A percentile compares a stretch with the other conserved stretches of the same genome.
These are phyloP conservation scores for Houttuynia cordata DNA, from an alignment of 164 flowering plant species.

Conservation along the genomic window DNA sequence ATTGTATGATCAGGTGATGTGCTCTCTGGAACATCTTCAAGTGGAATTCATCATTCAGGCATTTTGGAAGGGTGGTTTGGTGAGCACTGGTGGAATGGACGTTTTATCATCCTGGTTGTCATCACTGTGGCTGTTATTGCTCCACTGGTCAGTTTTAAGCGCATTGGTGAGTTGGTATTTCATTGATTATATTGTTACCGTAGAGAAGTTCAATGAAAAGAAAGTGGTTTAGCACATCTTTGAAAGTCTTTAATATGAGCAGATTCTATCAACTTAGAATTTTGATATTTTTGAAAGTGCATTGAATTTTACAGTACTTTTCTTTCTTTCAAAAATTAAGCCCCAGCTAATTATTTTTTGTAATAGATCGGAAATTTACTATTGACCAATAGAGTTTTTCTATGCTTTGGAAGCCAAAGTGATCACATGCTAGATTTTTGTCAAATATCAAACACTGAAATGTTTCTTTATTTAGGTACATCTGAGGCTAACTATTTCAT, in stretches of 20 bases:
- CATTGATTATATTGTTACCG: no score
- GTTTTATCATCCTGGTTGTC: constrained; percentile 50
- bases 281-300: no score
- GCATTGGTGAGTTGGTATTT: constrained; percentile 43
- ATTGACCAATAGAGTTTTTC: no score
- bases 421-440: not conserved
- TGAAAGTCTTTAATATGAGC: no score
- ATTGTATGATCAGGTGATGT: constrained; percentile 55
- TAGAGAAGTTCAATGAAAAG: no score
- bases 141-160: constrained; percentile 73
- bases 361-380: no score
- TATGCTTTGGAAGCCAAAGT: not conserved
- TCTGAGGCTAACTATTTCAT: not conserved
- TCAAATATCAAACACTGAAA: not conserved
- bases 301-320: no score
- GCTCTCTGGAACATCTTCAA: constrained; percentile 74
- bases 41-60: constrained; percentile 74
- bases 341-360: no score
- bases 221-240: no score
- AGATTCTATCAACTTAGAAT: no score
- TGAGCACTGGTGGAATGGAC: constrained; percentile 82
- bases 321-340: no score
- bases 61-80: constrained; percentile 93
- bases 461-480: not conserved
- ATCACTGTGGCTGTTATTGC: constrained; percentile 57